Percentiles rank a stretch among this genome's conserved stretches.
These are phyloP conservation scores for Beauveria pseudobassiana DNA, from an alignment of 2,329 filamentous ascomycete genomes.

Conservation along the genomic window DNA sequence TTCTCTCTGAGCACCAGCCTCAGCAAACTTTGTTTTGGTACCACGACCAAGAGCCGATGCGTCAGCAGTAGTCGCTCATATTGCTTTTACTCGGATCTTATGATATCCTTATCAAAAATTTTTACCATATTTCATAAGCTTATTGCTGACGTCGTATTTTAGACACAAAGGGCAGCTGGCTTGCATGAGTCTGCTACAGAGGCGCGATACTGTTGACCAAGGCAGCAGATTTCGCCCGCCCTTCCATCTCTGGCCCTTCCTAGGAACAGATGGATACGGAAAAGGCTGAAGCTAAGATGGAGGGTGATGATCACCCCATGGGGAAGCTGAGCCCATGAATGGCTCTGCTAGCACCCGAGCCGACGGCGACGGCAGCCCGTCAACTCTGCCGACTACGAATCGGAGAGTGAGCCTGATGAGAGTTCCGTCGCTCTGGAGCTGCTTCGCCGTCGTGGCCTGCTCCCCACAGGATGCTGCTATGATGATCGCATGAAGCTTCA, in stretches of 20 bases:
- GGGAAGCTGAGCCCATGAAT: conserved; percentile 13
- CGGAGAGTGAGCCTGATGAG: conserved; percentile 26
- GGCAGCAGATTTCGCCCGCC: neutral
- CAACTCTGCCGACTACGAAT: conserved; percentile 25
- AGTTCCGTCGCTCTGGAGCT: conserved; percentile 31
- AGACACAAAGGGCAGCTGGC: neutral
- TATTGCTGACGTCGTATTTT: neutral
- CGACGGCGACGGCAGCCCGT: conserved; percentile 20
- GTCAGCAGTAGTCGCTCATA: neutral
- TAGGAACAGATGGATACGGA: neutral
- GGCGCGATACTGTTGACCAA: neutral
- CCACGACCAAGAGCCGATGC: neutral
- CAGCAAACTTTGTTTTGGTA: conserved; percentile 2
- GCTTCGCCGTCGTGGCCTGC: conserved; percentile 37
- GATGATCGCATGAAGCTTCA: conserved; percentile 95
- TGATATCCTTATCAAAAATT: no score
- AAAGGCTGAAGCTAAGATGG: conserved; percentile 10
- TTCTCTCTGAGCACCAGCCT: neutral
- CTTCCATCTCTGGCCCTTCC: neutral
- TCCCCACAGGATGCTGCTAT: conserved; percentile 76
- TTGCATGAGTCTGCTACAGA: neutral
- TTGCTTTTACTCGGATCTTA: neutral
- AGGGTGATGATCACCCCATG: conserved; percentile 11
- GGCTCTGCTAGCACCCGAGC: conserved; percentile 4
- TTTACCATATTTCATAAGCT: neutral